phyloP scores from a whole-genome alignment of 352 stramenopile species.

The Globisporangium uncinulatum region DNA sequence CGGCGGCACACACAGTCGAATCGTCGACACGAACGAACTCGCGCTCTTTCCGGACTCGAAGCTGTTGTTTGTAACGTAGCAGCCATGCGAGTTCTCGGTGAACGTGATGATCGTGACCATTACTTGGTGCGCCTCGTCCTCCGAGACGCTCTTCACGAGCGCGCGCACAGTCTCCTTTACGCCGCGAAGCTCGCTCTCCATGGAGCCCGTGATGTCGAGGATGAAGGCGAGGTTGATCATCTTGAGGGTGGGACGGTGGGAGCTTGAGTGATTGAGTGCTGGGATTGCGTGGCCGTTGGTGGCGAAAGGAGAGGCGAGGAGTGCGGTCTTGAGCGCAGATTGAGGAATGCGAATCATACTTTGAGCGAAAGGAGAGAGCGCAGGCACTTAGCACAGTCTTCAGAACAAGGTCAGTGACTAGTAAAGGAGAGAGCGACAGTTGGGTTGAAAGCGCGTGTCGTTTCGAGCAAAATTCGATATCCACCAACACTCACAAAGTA shows the following conservation, averaged over 20 bases:
- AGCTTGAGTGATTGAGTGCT: neutral
- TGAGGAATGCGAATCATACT: conserved; percentile 2
- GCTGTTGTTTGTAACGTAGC: conserved; percentile 54
- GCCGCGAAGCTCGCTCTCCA: conserved; percentile 44
- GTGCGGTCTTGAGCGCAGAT: conserved; percentile 1
- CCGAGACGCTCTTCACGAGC: conserved; percentile 44
- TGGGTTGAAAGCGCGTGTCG: neutral
- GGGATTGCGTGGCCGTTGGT: neutral
- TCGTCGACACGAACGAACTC: conserved; percentile 28
- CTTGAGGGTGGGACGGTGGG: neutral
- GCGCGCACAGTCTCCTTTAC: conserved; percentile 51
- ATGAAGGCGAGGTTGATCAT: conserved; percentile 73
- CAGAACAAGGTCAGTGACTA: too few relatives aligned
- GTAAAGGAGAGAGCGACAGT: neutral
- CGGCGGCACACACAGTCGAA: conserved; percentile 41
- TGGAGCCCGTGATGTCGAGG: conserved; percentile 73
- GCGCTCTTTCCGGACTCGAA: conserved; percentile 51
- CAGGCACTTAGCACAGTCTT: too few relatives aligned
- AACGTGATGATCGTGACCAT: conserved; percentile 75
- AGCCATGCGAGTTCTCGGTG: conserved; percentile 42
- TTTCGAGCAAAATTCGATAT: neutral
- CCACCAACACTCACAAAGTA: neutral
- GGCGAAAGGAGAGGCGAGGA: neutral
- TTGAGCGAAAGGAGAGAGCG: neutral
- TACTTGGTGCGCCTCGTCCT: conserved; percentile 36